Conservation (phyloP, 108 stramenopile species). For the Nitzschia sp. region DNA sequence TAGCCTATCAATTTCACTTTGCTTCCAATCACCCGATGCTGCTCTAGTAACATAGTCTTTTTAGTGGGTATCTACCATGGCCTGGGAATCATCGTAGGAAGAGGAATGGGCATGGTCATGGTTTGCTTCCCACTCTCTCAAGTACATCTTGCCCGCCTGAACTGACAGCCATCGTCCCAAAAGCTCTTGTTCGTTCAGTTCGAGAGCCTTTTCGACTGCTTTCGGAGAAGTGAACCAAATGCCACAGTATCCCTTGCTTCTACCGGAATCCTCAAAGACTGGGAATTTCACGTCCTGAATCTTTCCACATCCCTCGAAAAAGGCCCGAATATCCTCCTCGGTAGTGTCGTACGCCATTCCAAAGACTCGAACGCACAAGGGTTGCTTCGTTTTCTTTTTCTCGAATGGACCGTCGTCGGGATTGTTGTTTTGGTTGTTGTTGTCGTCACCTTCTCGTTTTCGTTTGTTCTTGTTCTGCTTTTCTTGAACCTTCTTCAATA, state of each 20-base stretch:
- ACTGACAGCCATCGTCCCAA: constrained; percentile 65
- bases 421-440: not conserved
- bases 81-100: too few relatives aligned
- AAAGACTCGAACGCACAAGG: constrained; percentile 71
- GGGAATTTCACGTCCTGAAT: constrained; percentile 72
- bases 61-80: too few relatives aligned
- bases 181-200: constrained; percentile 56
- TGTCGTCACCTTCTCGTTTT: not conserved
- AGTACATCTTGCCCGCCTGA: constrained; percentile 73
- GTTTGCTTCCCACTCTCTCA: constrained; percentile 59
- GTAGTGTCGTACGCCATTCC: constrained; percentile 79
- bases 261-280: constrained; percentile 72
- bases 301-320: constrained; percentile 55
- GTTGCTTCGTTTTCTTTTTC: constrained; percentile 37
- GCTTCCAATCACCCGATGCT: too few relatives aligned
- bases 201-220: constrained; percentile 60
- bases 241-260: constrained; percentile 79
- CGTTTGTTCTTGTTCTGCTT: constrained; percentile 21
- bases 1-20: too few relatives aligned
- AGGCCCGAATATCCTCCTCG: constrained; percentile 57
- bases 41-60: too few relatives aligned
- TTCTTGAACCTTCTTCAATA: constrained; percentile 50
- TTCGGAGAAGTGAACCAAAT: constrained; percentile 69
- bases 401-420: not conserved
- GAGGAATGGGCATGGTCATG: too few relatives aligned